A percentile compares a stretch with the other conserved stretches of the same genome.
Evolutionary conservation across 805 yeast species (phyloP).

Genomic region (Nakazawaea ambrosiae): DNA sequence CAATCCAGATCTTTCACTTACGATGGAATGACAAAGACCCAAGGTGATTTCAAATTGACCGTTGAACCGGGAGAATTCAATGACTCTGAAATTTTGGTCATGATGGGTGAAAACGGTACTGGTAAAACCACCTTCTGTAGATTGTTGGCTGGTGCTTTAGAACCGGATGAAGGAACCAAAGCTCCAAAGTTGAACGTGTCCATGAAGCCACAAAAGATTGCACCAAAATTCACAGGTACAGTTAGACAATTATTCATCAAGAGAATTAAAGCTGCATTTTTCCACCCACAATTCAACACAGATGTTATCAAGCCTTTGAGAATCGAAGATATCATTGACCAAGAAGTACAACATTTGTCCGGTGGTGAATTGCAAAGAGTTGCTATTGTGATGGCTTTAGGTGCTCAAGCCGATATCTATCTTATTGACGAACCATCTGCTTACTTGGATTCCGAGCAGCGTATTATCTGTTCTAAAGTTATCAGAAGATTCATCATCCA

Average conservation of each 20-base stretch:
- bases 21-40: conserved; percentile 80
- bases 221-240: conserved; percentile 98
- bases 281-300: conserved; percentile 96
- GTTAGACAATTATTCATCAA: conserved; percentile 96
- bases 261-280: conserved; percentile 88
- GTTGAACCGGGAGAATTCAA: conserved; percentile 88
- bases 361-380: conserved; percentile 99
- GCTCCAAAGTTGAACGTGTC: conserved; percentile 88
- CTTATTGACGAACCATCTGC: conserved; percentile 99
- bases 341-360: conserved; percentile 93
- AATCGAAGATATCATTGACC: conserved; percentile 92
- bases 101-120: conserved; percentile 99
- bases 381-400: conserved; percentile 91
- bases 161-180: conserved; percentile 75
- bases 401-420: conserved; percentile 92
- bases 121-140: conserved; percentile 98
- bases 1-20: conserved; percentile 72
- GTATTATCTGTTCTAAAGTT: conserved; percentile 98
- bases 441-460: conserved; percentile 97
- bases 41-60: conserved; percentile 88
- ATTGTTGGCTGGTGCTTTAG: conserved; percentile 85
- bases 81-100: conserved; percentile 92
- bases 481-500: conserved; percentile 95
- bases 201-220: conserved; percentile 99
- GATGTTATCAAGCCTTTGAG: conserved; percentile 95